These are phyloP conservation scores for Cylindrotheca fusiformis DNA, from an alignment of 108 stramenopile species.

Conservation along the genomic window DNA sequence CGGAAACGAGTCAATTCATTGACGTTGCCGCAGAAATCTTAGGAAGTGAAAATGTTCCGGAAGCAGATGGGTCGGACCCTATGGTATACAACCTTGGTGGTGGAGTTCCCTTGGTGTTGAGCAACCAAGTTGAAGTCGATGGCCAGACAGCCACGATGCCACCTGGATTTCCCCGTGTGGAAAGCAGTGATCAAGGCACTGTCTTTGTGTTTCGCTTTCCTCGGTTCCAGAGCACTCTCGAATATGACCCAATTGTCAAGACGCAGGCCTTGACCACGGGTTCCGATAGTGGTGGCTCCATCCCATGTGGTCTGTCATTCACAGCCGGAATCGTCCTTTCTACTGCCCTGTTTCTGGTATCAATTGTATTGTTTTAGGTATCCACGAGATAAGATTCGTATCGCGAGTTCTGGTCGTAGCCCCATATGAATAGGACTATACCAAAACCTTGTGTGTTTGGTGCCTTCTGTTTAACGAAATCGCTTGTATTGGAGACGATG, in stretches of 20 bases:
- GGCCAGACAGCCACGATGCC: constrained; percentile 15
- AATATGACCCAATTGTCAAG: constrained; percentile 12
- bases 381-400: no score
- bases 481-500: no score
- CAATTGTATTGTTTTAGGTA: no score
- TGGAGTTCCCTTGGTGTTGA: constrained; percentile 19
- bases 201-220: constrained; percentile 17
- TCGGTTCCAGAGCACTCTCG: background rate
- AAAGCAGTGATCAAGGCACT: constrained; percentile 4
- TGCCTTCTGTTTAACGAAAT: no score
- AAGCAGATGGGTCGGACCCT: constrained; percentile 6
- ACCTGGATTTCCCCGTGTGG: constrained; percentile 23
- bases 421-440: no score
- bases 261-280: constrained; percentile 1
- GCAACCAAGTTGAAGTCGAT: constrained; percentile 18
- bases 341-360: no score
- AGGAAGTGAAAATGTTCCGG: constrained; percentile 3
- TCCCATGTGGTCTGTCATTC: no score
- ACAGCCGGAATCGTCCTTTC: no score
- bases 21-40: constrained; percentile 17
- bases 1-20: constrained; percentile 9
- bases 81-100: constrained; percentile 16
- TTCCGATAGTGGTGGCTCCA: background rate
- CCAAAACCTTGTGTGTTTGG: no score
- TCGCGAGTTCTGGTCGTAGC: no score